phyloP scores from a whole-genome alignment of 2,329 filamentous ascomycete species.

The Saccharata proteae region DNA sequence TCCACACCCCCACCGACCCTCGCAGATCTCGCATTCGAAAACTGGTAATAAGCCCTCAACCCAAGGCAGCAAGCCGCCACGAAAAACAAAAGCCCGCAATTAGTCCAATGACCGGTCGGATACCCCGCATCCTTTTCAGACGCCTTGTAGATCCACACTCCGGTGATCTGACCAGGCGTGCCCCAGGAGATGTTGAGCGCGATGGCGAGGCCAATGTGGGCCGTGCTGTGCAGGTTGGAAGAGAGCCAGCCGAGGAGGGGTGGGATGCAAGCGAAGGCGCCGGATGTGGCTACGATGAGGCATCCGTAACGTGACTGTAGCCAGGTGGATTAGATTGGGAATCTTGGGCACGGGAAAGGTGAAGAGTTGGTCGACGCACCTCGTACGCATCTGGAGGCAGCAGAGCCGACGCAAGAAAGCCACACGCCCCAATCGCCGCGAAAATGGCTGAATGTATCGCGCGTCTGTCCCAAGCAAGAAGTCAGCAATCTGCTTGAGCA shows the following conservation, averaged over 20 bases:
- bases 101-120: slow-evolving; percentile 58
- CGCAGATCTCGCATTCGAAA: slow-evolving; percentile 26
- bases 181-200: slow-evolving; percentile 59
- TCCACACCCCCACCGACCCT: too few relatives aligned
- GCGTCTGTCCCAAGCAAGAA: slow-evolving; percentile 23
- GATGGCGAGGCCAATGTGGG: slow-evolving; percentile 54
- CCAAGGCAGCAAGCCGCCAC: slow-evolving; percentile 43
- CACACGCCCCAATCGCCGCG: slow-evolving; percentile 39
- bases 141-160: slow-evolving; percentile 62
- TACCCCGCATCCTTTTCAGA: slow-evolving; percentile 49
- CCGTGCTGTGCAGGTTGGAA: slow-evolving; percentile 54
- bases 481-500: too few relatives aligned
- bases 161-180: slow-evolving; percentile 57
- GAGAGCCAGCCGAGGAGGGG: slow-evolving; percentile 60
- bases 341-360: too few relatives aligned
- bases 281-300: slow-evolving; percentile 54
- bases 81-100: slow-evolving; percentile 48
- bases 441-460: slow-evolving; percentile 39
- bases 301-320: slow-evolving; percentile 49
- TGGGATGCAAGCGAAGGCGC: slow-evolving; percentile 57
- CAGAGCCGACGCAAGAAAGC: slow-evolving; percentile 51
- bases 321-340: too few relatives aligned
- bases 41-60: slow-evolving; percentile 45
- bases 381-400: slow-evolving; percentile 48
- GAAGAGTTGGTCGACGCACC: slow-evolving; percentile 18